These are phyloP conservation scores for Diaporthe caulivora DNA, from an alignment of 2,329 filamentous ascomycete species.

Conservation along the genomic window DNA sequence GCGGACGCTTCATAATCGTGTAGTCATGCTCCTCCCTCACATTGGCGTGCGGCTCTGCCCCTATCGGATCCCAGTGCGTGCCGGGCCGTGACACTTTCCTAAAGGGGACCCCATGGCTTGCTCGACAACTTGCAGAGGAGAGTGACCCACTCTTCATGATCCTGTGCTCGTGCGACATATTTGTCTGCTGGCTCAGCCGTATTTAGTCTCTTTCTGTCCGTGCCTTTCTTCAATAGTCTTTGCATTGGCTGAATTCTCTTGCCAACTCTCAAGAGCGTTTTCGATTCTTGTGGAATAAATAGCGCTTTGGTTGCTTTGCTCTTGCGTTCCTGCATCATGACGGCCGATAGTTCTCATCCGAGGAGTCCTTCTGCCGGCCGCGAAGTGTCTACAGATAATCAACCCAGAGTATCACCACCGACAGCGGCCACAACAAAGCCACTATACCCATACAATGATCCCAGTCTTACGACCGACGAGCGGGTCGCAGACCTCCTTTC, in stretches of 20 bases:
- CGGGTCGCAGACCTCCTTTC: constrained; percentile 35
- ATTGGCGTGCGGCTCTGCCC: not conserved
- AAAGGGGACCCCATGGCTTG: not conserved
- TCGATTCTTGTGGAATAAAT: too few species aligned
- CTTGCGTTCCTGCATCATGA: not conserved
- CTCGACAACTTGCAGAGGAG: constrained; percentile 1
- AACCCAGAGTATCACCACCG: not conserved
- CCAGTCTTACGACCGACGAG: constrained; percentile 15
- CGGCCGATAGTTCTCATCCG: not conserved
- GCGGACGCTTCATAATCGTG: not conserved
- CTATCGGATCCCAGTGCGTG: not conserved
- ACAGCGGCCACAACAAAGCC: not conserved
- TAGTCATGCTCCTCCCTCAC: not conserved
- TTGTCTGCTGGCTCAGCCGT: not conserved
- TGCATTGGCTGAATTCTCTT: not conserved
- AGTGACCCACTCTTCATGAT: not conserved
- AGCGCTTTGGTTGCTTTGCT: too few species aligned
- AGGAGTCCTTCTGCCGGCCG: not conserved
- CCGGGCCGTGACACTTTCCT: constrained; percentile 13
- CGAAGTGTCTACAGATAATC: not conserved
- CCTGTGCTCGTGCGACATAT: not conserved
- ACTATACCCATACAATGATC: constrained; percentile 23
- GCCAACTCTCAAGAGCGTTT: too few species aligned
- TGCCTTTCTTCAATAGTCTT: not conserved
- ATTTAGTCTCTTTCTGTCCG: not conserved